Evolutionary conservation across 179 eudicot species (phyloP).

Genomic region (Vitellaria paradoxa): DNA sequence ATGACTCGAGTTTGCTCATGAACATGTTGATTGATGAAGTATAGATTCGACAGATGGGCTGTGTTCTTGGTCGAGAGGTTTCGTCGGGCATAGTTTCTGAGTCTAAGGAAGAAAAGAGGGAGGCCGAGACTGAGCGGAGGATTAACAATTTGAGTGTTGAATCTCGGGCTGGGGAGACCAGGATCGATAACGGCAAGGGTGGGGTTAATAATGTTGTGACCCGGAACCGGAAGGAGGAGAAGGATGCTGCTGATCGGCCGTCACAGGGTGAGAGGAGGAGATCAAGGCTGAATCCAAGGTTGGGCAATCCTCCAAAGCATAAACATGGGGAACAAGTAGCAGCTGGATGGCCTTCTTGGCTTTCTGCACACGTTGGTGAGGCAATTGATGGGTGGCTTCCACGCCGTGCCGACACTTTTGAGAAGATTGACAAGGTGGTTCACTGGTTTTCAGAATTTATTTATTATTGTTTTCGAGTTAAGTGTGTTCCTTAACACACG

Average conservation of each 20-base stretch:
- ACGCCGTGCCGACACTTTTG: conserved; percentile 72
- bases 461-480: neutral
- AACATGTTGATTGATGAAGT: conserved; percentile 17
- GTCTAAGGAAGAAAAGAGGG: conserved; percentile 19
- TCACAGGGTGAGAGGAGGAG: conserved; percentile 52
- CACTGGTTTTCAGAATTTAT: neutral
- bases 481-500: neutral
- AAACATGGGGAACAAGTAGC: conserved; percentile 74
- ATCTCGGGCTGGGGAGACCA: conserved; percentile 14
- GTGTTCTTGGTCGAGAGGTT: conserved; percentile 35
- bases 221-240: conserved; percentile 27
- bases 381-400: conserved; percentile 82
- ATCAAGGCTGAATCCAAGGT: conserved; percentile 44
- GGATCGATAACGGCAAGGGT: conserved; percentile 4
- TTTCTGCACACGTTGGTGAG: conserved; percentile 66
- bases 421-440: conserved; percentile 69
- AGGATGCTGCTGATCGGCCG: conserved; percentile 27
- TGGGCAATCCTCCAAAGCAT: conserved; percentile 52
- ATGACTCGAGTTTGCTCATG: neutral
- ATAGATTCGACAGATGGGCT: conserved; percentile 29
- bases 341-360: conserved; percentile 86
- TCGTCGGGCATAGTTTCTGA: conserved; percentile 22
- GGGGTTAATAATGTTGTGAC: conserved; percentile 22
- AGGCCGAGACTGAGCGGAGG: conserved; percentile 15
- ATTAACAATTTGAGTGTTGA: conserved; percentile 19